Conservation (phyloP, 2,329 filamentous ascomycete genomes). For the Colletotrichum sp. region DNA sequence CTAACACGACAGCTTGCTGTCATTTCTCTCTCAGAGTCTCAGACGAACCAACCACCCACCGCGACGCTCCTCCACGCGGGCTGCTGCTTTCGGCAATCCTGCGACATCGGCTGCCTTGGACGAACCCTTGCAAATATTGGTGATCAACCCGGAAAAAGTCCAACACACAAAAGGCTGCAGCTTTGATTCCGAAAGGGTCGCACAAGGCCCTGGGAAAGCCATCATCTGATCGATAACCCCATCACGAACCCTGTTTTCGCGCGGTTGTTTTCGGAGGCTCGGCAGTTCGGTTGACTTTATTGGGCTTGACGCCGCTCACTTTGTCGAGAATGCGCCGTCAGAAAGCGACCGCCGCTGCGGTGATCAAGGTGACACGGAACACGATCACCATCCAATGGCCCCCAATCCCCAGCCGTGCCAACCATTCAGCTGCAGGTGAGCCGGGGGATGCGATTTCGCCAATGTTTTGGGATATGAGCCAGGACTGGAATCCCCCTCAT, state of each 20-base stretch:
- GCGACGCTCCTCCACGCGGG: neutral
- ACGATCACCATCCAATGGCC: neutral
- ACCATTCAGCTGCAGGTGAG: neutral
- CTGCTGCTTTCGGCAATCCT: neutral
- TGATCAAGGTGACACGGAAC: neutral
- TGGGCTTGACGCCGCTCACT: neutral
- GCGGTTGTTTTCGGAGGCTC: neutral
- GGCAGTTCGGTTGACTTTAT: neutral
- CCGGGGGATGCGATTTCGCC: neutral
- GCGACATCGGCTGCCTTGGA: neutral
- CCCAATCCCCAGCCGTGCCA: neutral
- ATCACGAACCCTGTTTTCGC: slow-evolving; percentile 14
- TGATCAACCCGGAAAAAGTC: neutral
- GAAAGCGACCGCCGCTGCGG: neutral
- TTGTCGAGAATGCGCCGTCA: neutral
- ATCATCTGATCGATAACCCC: slow-evolving; percentile 19
- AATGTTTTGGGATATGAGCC: neutral
- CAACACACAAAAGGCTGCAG: neutral
- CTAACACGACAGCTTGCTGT: neutral
- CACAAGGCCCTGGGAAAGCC: neutral
- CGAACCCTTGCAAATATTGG: neutral
- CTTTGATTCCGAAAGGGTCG: slow-evolving; percentile 4
- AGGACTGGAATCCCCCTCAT: neutral
- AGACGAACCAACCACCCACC: neutral
- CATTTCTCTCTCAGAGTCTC: neutral